Base-by-base conservation (phyloP, 495 filamentous ascomycete species). In the Wilcoxina mikolae region DNA sequence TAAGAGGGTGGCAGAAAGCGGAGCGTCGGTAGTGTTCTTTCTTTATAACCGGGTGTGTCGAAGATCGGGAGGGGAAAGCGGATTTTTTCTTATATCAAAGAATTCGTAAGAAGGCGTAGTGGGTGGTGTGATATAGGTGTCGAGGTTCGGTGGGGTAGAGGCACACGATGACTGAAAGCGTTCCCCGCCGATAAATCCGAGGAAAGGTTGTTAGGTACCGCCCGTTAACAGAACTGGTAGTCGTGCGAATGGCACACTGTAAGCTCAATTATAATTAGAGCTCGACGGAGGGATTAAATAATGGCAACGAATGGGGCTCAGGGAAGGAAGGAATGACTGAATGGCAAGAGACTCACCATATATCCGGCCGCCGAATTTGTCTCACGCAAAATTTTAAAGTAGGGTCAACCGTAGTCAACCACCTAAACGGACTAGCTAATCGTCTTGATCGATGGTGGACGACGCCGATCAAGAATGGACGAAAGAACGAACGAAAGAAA, bases 111-210 rank as follows among this genome's bases (percentile, higher is more conserved):
- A 46, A 46, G 22, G 9, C 11, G 43, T 46, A 12, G 43, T 17
- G 43, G 43, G 9, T 46, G 43, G 43, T 46, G 43, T 46, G 9
- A 46, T 46, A 25, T 20, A 18, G 43, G 9, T 12, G n/a, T 17
- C 15, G 43, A 11, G 43, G 22, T 15, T 46, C n/a, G 17, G 43
- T 20, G 23, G 17, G 43, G 43, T 15, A 22, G 43, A 25, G 23
- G 17, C 23, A 46, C 23, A 22, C 35, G 43, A 46, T 46, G 17
- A 20, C 15, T 46, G 24, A 25, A 46, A 17, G 43, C 12, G 12
- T n/a, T 11, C 43, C 43, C 43, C 43, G 43, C 43, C 24, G 43
- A 46, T 46, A 46, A 46, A 46, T 46, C 43, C 43, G 43, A 39
- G 35, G 35, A 12, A 39, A 18, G 12, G 35, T 15, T 12, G 12